Base-by-base conservation (phyloP, 805 yeast species). In the Hanseniaspora mollemarum region DNA sequence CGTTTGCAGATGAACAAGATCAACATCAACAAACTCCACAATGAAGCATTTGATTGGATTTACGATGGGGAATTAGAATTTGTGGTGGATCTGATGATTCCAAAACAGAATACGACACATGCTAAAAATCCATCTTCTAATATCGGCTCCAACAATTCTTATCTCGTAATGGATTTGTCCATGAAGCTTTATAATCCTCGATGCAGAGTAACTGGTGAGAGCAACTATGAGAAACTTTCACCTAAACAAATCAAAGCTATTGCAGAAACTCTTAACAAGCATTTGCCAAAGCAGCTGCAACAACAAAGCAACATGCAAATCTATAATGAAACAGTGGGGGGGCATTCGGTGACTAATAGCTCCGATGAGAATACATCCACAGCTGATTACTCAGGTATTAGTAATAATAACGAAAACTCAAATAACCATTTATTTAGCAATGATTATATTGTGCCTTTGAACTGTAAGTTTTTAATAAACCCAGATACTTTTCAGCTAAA, bases 41-140 rank as follows among this genome's bases (percentile, higher is more conserved):
- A 67, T n/a, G 51, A 59, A 37, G 61, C 60, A 37, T 59, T 63
- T 3, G 59, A 61, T 21, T 84, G 92, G 94, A 63, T 84, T 12
- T 72, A 74, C 24, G 77, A 77, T 43, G 90, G 92, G 3, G 77
- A 78, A 56, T 78, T 80, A 4, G 87, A 83, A 53, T 66, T 84
- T 4, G 67, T 74, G 16, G 83, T 86, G 2, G 92, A 84, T 64
- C 75, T 84, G 19, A 78, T 80, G 74, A 68, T 83, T 28, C 92
- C 94, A 1, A 69, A 68, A n/a, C 65, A 61, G 1, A 57, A 58
- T 15, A 59, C 56, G 0, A 55, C 53, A 19, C 43, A 35, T 3
- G 40, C 43, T 33, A 44, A 44, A 16, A 3, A 31, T 6, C 18
- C 18, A 22, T 10, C 33, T 44, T 21, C 41, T 28, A 25, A 40